Conservation (phyloP, 371 early-diverging fungal genomes). For the Fennellomyces sp. region DNA sequence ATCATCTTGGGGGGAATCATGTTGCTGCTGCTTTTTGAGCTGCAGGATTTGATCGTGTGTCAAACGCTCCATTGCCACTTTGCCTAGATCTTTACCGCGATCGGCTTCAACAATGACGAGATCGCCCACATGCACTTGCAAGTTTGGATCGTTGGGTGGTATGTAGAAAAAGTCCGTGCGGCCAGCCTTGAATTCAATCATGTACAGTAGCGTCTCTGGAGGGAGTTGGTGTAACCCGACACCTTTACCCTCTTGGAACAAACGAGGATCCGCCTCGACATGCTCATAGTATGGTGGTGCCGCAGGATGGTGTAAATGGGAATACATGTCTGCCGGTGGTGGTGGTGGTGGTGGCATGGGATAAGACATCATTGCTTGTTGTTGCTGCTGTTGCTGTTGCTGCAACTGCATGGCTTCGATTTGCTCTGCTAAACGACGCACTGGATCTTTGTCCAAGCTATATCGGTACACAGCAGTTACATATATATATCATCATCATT, state of each 20-base stretch:
- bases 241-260: conserved; percentile 54
- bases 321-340: not conserved
- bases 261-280: conserved; percentile 6
- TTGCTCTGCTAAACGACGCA: not conserved
- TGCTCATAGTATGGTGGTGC: not conserved
- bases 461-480: no score
- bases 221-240: conserved; percentile 53
- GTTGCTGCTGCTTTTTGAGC: conserved; percentile 28
- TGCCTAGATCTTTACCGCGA: conserved; percentile 94
- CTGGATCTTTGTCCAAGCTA: not conserved
- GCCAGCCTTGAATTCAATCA: conserved; percentile 87
- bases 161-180: conserved; percentile 81
- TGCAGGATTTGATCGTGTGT: conserved; percentile 54
- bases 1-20: not conserved
- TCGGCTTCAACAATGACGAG: conserved; percentile 96
- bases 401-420: not conserved
- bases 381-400: not conserved
- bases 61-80: conserved; percentile 69
- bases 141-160: conserved; percentile 34
- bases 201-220: conserved; percentile 60
- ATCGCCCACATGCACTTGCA: conserved; percentile 59
- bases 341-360: conserved; percentile 10
- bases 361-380: not conserved
- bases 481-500: no score
- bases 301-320: not conserved